Base-by-base conservation (phyloP, 139 green algal species). In the Volvox africanus region DNA sequence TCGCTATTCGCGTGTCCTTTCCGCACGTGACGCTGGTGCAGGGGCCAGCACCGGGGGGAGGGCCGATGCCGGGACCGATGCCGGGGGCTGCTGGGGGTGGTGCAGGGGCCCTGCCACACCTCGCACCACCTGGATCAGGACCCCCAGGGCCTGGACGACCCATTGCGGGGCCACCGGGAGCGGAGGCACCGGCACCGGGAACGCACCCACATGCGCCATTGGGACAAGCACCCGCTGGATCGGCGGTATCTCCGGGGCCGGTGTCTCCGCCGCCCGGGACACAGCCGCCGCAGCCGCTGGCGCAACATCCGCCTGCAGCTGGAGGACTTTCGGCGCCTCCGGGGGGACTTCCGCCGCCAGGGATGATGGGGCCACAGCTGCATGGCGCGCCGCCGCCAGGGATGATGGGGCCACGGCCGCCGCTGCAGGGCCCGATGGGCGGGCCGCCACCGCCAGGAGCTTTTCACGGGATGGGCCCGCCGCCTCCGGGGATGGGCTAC, bases 401-500 rank as follows among this genome's bases (percentile, higher is more conserved):
- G 68, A n/a, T 55, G 44, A 55, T 55, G 44, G 44, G 44, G 5
- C 44, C 44, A 9, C 44, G 44, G 44, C 44, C 14, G 68, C 35
- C 24, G 84, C 82, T 32, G 65, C 82, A 50, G 22, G 80, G 80
- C 13, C 71, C 73, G 80, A 36, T 86, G 36, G 36, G 33, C 22
- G 32, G 24, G 37, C 9, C 26, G 80, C 80, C 80, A 13, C 80
- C 28, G 79, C 80, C 50, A 21, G 80, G 80, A 16, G 80, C 76
- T 1, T 44, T 44, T 30, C 78, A 18, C 80, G 28, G 80, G 80
- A 55, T 14, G 80, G 65, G 21, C 65, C 82, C 19, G 22, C 68
- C 83, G 36, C 83, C 67, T 21, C 67, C 83, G 9, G 68, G 83
- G n/a, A 81, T 80, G 83, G 67, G 67, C 12, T 81, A 80, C n/a